A percentile compares a stretch with the other conserved stretches of the same genome.
Conservation (phyloP, 371 early-diverging fungal species). For the Catenaria anguillulae region DNA sequence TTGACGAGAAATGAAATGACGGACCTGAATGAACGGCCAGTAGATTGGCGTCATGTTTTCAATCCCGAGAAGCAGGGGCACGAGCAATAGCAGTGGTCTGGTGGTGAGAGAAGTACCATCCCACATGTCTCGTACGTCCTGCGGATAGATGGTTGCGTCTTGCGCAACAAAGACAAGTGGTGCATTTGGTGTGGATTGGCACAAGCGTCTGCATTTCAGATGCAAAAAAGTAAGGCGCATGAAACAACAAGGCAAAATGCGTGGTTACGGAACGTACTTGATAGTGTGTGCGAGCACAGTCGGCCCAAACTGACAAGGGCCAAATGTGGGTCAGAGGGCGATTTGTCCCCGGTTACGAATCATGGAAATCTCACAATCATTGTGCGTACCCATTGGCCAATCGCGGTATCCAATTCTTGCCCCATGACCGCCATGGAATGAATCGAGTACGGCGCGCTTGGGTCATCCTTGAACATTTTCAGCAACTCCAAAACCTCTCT, state of each 20-base stretch:
- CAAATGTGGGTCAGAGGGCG: no score
- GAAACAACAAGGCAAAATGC: neutral
- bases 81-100: conserved; percentile 45
- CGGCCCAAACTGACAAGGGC: neutral
- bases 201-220: neutral
- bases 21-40: conserved; percentile 8
- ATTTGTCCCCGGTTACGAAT: neutral
- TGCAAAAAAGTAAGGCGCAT: no score
- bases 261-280: neutral
- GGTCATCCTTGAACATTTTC: neutral
- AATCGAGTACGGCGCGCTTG: neutral
- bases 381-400: neutral
- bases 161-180: neutral
- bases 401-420: neutral
- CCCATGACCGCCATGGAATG: neutral
- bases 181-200: neutral
- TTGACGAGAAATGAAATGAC: neutral
- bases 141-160: neutral
- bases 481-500: neutral
- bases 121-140: neutral
- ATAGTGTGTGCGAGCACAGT: neutral
- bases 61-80: conserved; percentile 76
- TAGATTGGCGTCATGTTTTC: conserved; percentile 74
- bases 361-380: neutral
- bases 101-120: no score